phyloP scores from a whole-genome alignment of 2,329 filamentous ascomycete species.

The Cladorrhinum sp. region DNA sequence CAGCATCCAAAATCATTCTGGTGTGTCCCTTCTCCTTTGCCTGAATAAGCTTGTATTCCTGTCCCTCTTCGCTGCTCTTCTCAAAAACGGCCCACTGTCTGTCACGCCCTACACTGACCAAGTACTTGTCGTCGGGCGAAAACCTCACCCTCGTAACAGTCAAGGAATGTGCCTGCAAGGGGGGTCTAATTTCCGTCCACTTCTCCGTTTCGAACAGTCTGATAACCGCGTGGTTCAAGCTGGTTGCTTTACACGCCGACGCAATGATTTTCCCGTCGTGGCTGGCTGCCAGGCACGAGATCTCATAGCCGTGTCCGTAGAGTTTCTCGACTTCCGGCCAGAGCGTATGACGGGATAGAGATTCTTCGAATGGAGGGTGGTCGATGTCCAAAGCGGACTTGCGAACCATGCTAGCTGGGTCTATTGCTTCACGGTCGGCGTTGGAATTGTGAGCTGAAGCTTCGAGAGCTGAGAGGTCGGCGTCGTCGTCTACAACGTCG shows the following conservation, averaged over 20 bases:
- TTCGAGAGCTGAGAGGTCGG: constrained; percentile 33
- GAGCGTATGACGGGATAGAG: constrained; percentile 82
- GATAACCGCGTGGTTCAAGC: constrained; percentile 90
- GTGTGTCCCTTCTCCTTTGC: constrained; percentile 81
- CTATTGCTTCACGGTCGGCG: constrained; percentile 52
- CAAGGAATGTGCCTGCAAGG: constrained; percentile 79
- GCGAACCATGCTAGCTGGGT: constrained; percentile 54
- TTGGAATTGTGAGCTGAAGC: constrained; percentile 36
- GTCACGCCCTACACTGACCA: constrained; percentile 89
- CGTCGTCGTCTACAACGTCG: constrained; percentile 53
- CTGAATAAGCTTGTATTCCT: constrained; percentile 56
- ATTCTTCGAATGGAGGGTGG: constrained; percentile 84
- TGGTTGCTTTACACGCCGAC: constrained; percentile 89
- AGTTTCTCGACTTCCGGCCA: constrained; percentile 97
- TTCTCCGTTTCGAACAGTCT: constrained; percentile 80
- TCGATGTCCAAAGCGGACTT: constrained; percentile 62
- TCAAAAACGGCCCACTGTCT: constrained; percentile 85
- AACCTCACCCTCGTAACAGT: constrained; percentile 84
- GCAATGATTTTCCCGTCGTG: constrained; percentile 74
- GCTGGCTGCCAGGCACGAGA: constrained; percentile 79
- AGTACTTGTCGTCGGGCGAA: constrained; percentile 66
- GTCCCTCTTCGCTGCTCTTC: constrained; percentile 30
- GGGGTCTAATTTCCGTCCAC: constrained; percentile 85
- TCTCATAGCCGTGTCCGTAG: constrained; percentile 97
- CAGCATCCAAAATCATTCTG: constrained; percentile 85